Conservation (phyloP, 163 green algal genomes). For the Chloromonas sp. region DNA sequence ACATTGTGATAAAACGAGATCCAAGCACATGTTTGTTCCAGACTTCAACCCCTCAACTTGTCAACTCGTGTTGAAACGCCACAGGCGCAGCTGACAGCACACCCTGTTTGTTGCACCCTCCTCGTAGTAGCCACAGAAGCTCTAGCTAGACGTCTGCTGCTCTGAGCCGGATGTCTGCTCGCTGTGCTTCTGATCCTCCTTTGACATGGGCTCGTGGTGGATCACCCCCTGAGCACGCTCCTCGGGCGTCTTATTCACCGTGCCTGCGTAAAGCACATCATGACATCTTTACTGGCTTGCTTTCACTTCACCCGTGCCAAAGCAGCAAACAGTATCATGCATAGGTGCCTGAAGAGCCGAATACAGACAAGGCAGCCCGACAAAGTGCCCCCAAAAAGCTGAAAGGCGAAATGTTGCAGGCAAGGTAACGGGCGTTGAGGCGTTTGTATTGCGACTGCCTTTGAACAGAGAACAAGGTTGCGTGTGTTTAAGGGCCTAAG, state of each 20-base stretch:
- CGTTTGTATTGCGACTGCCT: too few relatives aligned
- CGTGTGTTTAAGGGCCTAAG: background rate
- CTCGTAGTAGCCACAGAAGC: too few relatives aligned
- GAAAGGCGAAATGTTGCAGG: background rate
- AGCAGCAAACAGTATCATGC: background rate
- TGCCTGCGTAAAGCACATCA: conserved; percentile 1
- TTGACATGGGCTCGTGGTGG: background rate
- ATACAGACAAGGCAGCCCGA: background rate
- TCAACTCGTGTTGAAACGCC: background rate
- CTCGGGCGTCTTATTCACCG: conserved; percentile 7
- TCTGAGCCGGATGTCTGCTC: too few relatives aligned
- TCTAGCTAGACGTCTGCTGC: too few relatives aligned
- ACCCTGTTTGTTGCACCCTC: background rate
- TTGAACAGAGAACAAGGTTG: background rate
- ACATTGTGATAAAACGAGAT: too few relatives aligned
- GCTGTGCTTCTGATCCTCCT: background rate
- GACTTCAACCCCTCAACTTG: background rate
- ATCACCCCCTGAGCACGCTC: background rate
- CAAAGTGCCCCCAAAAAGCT: background rate
- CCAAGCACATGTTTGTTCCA: too few relatives aligned
- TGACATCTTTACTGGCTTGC: background rate
- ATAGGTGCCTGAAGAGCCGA: background rate
- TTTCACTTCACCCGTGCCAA: too few relatives aligned
- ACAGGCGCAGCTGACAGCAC: background rate
- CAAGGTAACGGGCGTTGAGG: background rate